These are phyloP conservation scores for Parasitella parasitica DNA, from an alignment of 371 early-diverging fungal species.

Conservation along the genomic window DNA sequence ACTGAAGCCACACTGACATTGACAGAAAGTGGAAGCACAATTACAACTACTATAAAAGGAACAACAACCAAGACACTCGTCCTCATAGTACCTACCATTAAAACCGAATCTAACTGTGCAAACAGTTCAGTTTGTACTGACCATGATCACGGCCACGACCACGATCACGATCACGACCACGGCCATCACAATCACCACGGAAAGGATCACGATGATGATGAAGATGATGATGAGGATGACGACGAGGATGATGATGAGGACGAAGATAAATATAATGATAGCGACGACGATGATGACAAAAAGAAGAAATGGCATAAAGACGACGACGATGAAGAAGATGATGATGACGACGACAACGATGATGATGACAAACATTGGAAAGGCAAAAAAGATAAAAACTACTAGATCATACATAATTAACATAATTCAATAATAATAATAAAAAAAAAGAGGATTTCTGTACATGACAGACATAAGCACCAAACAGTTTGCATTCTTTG, in stretches of 20 bases:
- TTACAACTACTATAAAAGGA: background rate
- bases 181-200: background rate
- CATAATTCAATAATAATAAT: background rate
- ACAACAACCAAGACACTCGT: background rate
- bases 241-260: background rate
- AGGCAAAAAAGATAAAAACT: background rate
- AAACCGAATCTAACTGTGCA: background rate
- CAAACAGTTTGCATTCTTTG: too few species aligned
- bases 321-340: conserved; percentile 22
- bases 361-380: conserved; percentile 21
- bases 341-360: conserved; percentile 8
- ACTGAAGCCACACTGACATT: background rate
- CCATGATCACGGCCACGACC: too few species aligned
- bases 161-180: background rate
- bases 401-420: background rate
- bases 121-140: background rate
- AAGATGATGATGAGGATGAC: background rate
- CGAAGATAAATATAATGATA: background rate
- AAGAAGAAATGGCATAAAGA: conserved; percentile 20
- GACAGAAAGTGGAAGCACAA: background rate
- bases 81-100: background rate
- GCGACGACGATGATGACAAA: background rate
- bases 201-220: background rate
- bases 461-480: too few species aligned
- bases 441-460: too few species aligned